Evolutionary conservation across 129 eudicot species (phyloP).

Genomic region (Oenanthe sinensis): DNA sequence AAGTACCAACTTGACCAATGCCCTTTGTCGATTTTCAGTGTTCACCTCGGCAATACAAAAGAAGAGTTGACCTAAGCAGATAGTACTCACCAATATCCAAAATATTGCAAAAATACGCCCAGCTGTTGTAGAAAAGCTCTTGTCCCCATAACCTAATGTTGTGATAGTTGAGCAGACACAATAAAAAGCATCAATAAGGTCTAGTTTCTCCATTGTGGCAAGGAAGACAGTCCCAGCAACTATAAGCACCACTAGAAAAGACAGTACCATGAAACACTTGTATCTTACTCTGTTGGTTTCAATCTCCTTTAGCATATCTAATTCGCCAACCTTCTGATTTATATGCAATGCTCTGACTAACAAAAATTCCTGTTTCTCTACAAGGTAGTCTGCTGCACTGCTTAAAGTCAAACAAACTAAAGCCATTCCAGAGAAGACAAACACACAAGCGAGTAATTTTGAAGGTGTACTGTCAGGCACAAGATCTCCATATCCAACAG

Average conservation of each 20-base stretch:
- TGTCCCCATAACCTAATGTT: slow-evolving; percentile 81
- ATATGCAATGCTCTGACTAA: slow-evolving; percentile 61
- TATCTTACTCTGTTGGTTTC: slow-evolving; percentile 53
- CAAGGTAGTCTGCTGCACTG: slow-evolving; percentile 77
- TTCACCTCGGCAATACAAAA: slow-evolving; percentile 66
- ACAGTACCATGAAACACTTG: slow-evolving; percentile 50
- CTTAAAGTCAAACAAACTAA: slow-evolving; percentile 57
- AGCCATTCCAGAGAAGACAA: slow-evolving; percentile 89
- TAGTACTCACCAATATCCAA: slow-evolving; percentile 79
- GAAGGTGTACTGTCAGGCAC: slow-evolving; percentile 49
- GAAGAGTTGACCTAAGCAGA: slow-evolving; percentile 77
- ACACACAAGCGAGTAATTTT: slow-evolving; percentile 69
- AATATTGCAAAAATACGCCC: slow-evolving; percentile 85
- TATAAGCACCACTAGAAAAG: slow-evolving; percentile 49
- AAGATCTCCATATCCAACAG: slow-evolving; percentile 93
- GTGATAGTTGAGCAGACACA: slow-evolving; percentile 86
- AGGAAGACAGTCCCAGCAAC: slow-evolving; percentile 57
- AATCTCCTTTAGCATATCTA: slow-evolving; percentile 47
- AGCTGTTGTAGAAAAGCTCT: slow-evolving; percentile 74
- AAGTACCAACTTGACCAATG: slow-evolving; percentile 59
- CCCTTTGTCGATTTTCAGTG: slow-evolving; percentile 54
- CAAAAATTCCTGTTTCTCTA: slow-evolving; percentile 72
- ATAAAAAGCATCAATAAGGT: slow-evolving; percentile 64
- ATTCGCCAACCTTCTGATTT: slow-evolving; percentile 41
- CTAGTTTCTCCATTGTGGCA: slow-evolving; percentile 54